Evolutionary conservation across 495 filamentous ascomycete genomes (phyloP), one percentile per base, ranked within the genome.

Genomic region (Hypoxylon perforatum): DNA sequence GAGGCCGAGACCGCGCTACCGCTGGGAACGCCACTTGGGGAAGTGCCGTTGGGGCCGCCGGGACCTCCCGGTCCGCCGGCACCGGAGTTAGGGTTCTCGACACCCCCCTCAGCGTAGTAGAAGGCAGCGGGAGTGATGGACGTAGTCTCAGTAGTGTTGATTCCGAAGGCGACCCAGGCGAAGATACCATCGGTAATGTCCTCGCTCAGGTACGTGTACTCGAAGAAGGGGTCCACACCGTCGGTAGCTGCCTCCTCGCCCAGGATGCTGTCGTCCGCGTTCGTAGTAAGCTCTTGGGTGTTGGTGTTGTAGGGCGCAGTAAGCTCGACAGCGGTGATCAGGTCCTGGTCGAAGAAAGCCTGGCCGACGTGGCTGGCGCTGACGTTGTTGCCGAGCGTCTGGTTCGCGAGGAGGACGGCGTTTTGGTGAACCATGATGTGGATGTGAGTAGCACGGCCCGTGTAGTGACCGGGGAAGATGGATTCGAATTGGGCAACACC

Each of bases 401-500:
- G 69, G 21, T 83, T 78, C 18, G 80, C 77, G 42, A 69, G 57
- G 22, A 76, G 55, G 15, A 55, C 58, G 35, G 76, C 78, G 65
- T 78, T 77, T 47, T 78, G 70, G 70, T 84, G 81, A 10, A 77
- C 77, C 7, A 80, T 69, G 41, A 87, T 73, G 53, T 76, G 72
- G 51, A 71, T 71, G 55, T 76, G 74, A 22, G 61, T 71, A 6
- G 69, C 67, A 0, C 75, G 71, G 30, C 73, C 61, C 10, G 75
- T 75, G 63, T 86, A 88, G 62, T 87, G 84, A 8, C 85, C 85
- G 0, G 85, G 84, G 74, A 86, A 85, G 36, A 84, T 66, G 0
- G 83, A 77, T 25, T 80, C 69, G 60, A 87, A 86, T 30, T 77
- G 71, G 8, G 80, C 79, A 4, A 86, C 80, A 5, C 84, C 84